phyloP scores from a whole-genome alignment of 305 asterid species.

The Fraxinus sp. region DNA sequence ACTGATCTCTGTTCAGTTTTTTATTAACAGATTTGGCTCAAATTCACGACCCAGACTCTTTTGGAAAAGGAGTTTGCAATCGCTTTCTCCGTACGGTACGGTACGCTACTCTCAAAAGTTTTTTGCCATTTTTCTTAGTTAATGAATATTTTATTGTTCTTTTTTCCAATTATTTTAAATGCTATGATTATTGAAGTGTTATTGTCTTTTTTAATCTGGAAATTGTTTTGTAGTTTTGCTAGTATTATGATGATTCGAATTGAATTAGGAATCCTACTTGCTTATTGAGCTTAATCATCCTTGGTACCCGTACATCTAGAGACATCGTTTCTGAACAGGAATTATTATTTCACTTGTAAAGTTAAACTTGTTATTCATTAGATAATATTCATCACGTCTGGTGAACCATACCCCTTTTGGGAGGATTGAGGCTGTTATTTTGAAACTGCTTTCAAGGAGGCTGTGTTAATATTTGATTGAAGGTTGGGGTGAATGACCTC shows the following conservation, averaged over 20 bases:
- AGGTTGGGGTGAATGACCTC: background rate
- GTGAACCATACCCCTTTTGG: background rate
- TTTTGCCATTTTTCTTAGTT: background rate
- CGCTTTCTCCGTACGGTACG: conserved; percentile 79
- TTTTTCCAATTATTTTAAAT: background rate
- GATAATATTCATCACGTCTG: background rate
- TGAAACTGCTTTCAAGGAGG: background rate
- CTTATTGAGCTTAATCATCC: background rate
- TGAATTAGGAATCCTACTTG: background rate
- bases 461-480: background rate
- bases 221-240: background rate
- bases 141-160: background rate
- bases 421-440: background rate
- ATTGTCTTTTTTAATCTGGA: background rate
- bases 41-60: conserved; percentile 39
- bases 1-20: background rate
- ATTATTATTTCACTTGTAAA: background rate
- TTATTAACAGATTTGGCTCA: conserved; percentile 40
- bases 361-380: background rate
- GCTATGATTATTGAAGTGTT: background rate
- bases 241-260: background rate
- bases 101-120: background rate
- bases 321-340: background rate
- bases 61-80: conserved; percentile 71
- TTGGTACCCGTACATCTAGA: background rate